phyloP scores from a whole-genome alignment of 345 rosid genomes.

The Conringia planisiliqua region DNA sequence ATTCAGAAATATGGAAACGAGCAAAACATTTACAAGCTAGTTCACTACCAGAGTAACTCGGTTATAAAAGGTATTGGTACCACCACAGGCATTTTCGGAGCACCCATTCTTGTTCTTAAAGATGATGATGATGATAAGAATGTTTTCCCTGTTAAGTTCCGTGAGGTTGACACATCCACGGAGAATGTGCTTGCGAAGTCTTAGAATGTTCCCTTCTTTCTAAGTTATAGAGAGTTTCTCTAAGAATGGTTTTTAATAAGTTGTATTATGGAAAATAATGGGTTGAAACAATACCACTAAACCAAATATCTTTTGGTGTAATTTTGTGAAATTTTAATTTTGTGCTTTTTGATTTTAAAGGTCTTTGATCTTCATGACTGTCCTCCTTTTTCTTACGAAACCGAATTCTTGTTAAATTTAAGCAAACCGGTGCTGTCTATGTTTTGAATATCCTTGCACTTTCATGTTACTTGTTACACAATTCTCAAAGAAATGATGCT shows the following conservation, averaged over 20 bases:
- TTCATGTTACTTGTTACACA: no score
- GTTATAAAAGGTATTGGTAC: slow-evolving; percentile 7
- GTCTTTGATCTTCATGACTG: neutral
- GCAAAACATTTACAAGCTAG: slow-evolving; percentile 7
- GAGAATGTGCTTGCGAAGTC: slow-evolving; percentile 3
- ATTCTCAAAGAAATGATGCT: no score
- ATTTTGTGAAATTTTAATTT: neutral
- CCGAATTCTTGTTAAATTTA: neutral
- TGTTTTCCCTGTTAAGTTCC: slow-evolving; percentile 20
- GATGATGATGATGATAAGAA: slow-evolving; percentile 13
- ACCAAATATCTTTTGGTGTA: neutral
- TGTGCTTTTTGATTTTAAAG: neutral
- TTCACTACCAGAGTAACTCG: neutral
- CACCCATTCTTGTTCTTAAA: slow-evolving; percentile 10
- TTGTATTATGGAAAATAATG: slow-evolving; percentile 3
- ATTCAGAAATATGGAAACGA: slow-evolving; percentile 22
- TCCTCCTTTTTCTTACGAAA: neutral
- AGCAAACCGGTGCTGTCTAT: neutral
- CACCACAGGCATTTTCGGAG: neutral
- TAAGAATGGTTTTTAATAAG: neutral
- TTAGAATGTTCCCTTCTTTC: slow-evolving; percentile 7
- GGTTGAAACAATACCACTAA: neutral
- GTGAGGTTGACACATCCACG: slow-evolving; percentile 13
- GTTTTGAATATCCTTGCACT: no score
- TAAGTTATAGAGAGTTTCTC: neutral